These are phyloP conservation scores for Apostasia shenzhenica DNA, from an alignment of 106 monocot species.

Conservation along the genomic window DNA sequence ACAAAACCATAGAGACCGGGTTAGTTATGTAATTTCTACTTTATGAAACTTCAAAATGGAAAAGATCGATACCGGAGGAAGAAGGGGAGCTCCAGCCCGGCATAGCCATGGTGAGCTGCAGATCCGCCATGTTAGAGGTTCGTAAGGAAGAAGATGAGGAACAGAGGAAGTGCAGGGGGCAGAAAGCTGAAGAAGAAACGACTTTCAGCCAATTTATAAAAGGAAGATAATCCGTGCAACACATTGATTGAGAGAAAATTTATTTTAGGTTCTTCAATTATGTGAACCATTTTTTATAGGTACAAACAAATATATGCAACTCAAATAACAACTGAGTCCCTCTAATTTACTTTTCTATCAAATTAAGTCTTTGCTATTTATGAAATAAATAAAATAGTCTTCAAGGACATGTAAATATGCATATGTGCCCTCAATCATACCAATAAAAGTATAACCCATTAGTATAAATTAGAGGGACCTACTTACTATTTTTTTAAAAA, in stretches of 20 bases:
- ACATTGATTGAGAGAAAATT: not conserved
- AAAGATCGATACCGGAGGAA: constrained; percentile 15
- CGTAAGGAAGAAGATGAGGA: not conserved
- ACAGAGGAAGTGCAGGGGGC: not conserved
- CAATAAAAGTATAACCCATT: no score
- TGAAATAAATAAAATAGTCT: no score
- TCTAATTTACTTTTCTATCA: no score
- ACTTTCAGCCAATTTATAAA: not conserved
- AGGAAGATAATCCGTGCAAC: not conserved
- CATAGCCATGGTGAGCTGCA: constrained; percentile 64
- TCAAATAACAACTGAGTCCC: no score
- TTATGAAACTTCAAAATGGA: not conserved
- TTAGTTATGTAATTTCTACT: not conserved
- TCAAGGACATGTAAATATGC: no score
- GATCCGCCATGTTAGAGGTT: not conserved
- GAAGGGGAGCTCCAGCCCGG: constrained; percentile 39
- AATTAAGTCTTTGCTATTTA: no score
- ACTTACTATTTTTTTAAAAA: no score
- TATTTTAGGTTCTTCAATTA: not conserved
- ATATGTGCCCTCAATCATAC: no score
- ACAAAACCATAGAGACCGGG: not conserved
- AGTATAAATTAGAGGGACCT: no score
- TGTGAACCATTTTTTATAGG: no score
- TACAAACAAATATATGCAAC: no score
- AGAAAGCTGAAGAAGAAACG: not conserved